A percentile compares a stretch with the other conserved stretches of the same genome.
Conservation (phyloP, 116 monocot species). For the Zostera marina region DNA sequence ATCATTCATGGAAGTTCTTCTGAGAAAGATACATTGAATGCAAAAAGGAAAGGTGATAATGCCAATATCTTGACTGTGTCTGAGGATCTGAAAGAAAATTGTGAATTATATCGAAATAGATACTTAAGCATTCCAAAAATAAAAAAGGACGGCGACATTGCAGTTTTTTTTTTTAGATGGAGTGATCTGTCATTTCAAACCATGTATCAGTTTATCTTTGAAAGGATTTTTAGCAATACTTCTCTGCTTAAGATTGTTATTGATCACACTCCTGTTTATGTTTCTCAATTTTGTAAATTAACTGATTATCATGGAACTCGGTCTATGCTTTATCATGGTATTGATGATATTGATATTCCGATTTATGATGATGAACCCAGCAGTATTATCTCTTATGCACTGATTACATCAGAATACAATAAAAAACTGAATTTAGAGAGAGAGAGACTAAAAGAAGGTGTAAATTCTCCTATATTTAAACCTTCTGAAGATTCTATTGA, state of each 20-base stretch:
- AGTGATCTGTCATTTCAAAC: slow-evolving; percentile 29
- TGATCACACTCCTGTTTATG: slow-evolving; percentile 45
- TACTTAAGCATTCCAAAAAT: slow-evolving; percentile 14
- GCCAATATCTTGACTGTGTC: slow-evolving; percentile 7
- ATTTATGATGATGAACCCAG: slow-evolving; percentile 92
- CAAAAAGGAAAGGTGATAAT: slow-evolving; percentile 71
- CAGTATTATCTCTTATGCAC: slow-evolving; percentile 70
- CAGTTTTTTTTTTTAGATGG: slow-evolving; percentile 36
- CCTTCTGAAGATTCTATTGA: slow-evolving; percentile 33
- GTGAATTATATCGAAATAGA: slow-evolving; percentile 12
- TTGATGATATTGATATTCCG: slow-evolving; percentile 50
- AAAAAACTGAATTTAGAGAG: slow-evolving; percentile 38
- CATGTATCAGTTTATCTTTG: slow-evolving; percentile 47
- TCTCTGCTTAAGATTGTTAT: slow-evolving; percentile 23
- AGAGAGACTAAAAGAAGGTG: slow-evolving; percentile 30
- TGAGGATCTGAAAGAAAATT: slow-evolving; percentile 22
- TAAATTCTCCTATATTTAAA: slow-evolving; percentile 21
- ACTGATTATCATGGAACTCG: slow-evolving; percentile 28
- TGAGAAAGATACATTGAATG: slow-evolving; percentile 68
- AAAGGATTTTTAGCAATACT: slow-evolving; percentile 13
- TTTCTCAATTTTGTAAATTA: slow-evolving; percentile 38
- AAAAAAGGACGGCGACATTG: slow-evolving; percentile 16
- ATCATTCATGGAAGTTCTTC: slow-evolving; percentile 38
- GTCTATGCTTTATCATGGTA: slow-evolving; percentile 50
- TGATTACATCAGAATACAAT: slow-evolving; percentile 59